Percentiles rank a stretch among this genome's conserved stretches.
phyloP scores from a whole-genome alignment of 192 early-diverging fungal species.

The Phycomyces blakesleeanus region DNA sequence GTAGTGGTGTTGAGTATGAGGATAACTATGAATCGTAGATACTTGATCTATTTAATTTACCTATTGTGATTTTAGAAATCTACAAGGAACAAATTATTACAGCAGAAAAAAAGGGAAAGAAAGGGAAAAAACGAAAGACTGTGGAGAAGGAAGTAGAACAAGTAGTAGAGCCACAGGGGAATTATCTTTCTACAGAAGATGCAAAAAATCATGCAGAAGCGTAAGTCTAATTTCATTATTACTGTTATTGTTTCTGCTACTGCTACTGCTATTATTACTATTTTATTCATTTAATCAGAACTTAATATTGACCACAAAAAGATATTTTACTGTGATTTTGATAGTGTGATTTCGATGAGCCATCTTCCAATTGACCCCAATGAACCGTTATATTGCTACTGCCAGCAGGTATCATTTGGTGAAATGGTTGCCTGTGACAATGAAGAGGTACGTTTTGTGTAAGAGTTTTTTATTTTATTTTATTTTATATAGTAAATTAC shows the following conservation, averaged over 20 bases:
- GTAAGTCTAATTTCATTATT: too few relatives aligned
- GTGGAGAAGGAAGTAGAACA: not conserved
- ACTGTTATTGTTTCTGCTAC: too few relatives aligned
- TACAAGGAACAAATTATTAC: not conserved
- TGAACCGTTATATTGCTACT: constrained; percentile 87
- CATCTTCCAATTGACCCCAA: constrained; percentile 71
- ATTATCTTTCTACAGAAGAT: constrained; percentile 20
- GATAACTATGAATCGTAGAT: too few relatives aligned
- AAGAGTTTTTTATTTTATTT: too few relatives aligned
- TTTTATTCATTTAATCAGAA: too few relatives aligned
- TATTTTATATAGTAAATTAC: too few relatives aligned
- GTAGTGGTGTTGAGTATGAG: too few relatives aligned
- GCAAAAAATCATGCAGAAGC: constrained; percentile 20
- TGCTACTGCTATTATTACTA: too few relatives aligned
- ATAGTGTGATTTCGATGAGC: constrained; percentile 25
- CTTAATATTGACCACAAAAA: not conserved
- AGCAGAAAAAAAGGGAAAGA: not conserved
- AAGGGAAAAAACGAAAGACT: constrained; percentile 12
- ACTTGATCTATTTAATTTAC: too few relatives aligned
- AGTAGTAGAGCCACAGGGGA: not conserved
- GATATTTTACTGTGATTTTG: too few relatives aligned
- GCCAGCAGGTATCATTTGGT: constrained; percentile 78
- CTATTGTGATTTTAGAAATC: constrained; percentile 13
- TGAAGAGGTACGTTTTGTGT: constrained; percentile 56
- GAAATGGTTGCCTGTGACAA: constrained; percentile 89